Base-by-base conservation (phyloP, 2,329 filamentous ascomycete genomes). In the Alternaria incomplexa region DNA sequence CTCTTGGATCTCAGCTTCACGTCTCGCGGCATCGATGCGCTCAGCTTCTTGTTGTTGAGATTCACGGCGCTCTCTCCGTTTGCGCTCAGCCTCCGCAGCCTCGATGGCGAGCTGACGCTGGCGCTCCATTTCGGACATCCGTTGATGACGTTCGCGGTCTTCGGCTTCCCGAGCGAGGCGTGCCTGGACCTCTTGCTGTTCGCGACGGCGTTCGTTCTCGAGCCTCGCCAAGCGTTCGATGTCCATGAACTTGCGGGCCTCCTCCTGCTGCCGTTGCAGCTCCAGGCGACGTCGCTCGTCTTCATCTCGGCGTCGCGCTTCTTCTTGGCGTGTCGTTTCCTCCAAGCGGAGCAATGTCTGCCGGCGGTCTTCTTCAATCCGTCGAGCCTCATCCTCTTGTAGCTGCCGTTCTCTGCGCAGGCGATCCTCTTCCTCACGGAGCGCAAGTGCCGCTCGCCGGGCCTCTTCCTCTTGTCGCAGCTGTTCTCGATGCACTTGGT, bases 131-230 rank as follows among this genome's bases (percentile, higher is more conserved):
- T 63, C 58, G 17, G 69, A 65, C 26, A 70, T 68, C 5, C 73
- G 78, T 60, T 79, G 73, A 20, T 62, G 68, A 23, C 71, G 72
- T 44, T 78, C 72, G 15, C 73, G 74, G 20, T 79, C 77, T 32
- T 71, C 66, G 2, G 70, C 70, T 46, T 72, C 72, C 57, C 66
- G 64, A 30, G 71, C 70, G 66, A 79, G 73, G 10, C 76, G 75
- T 26, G 64, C 70, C 23, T 66, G 64, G 51, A 69, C 61, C 48
- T 76, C 71, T 17, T 71, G 69, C 22, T 68, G 66, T 61, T 76
- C 70, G 8, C 72, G 73, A 40, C 69, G 74, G 46, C 70, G 71
- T 53, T 78, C 74, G 5, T 64, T 67, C 58, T 77, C 73, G 3
- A 75, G 64, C 30, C 70, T 73, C 3, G 72, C 74, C 20, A 74